phyloP scores from a whole-genome alignment of 1,284 basidiomycete species.

The Cryptococcus deneoformans region DNA sequence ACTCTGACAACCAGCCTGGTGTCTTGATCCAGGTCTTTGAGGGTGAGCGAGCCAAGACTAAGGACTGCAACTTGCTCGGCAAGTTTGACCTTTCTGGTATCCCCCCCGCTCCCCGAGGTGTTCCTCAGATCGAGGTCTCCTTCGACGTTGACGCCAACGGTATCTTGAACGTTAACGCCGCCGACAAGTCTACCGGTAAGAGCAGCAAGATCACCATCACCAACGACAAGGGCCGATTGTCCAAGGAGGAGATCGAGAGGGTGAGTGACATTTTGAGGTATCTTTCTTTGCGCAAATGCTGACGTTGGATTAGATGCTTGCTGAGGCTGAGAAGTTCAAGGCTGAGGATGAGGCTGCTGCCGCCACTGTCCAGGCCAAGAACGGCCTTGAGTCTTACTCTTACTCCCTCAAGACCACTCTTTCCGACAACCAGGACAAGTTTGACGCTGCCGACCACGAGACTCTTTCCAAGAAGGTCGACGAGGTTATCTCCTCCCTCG shows the following conservation, averaged over 20 bases:
- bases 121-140: slow-evolving; percentile 92
- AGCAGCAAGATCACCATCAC: slow-evolving; percentile 83
- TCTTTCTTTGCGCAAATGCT: background rate
- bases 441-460: slow-evolving; percentile 81
- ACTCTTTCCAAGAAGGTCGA: slow-evolving; percentile 81
- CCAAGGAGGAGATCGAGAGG: slow-evolving; percentile 93
- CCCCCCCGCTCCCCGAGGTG: slow-evolving; percentile 93
- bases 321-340: slow-evolving; percentile 77
- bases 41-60: slow-evolving; percentile 95
- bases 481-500: slow-evolving; percentile 86
- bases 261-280: background rate
- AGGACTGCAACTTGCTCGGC: slow-evolving; percentile 93
- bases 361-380: slow-evolving; percentile 92
- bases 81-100: slow-evolving; percentile 98
- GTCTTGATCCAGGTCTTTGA: slow-evolving; percentile 99
- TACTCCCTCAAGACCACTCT: slow-evolving; percentile 96
- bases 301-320: slow-evolving; percentile 73
- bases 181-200: slow-evolving; percentile 96
- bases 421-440: slow-evolving; percentile 83
- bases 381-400: slow-evolving; percentile 90
- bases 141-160: slow-evolving; percentile 98
- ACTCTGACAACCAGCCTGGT: slow-evolving; percentile 97
- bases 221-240: slow-evolving; percentile 97
- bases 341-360: slow-evolving; percentile 95
- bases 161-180: slow-evolving; percentile 88